Conservation (phyloP, 176 grass and related monocot species). For the Phoenix roebelenii region DNA sequence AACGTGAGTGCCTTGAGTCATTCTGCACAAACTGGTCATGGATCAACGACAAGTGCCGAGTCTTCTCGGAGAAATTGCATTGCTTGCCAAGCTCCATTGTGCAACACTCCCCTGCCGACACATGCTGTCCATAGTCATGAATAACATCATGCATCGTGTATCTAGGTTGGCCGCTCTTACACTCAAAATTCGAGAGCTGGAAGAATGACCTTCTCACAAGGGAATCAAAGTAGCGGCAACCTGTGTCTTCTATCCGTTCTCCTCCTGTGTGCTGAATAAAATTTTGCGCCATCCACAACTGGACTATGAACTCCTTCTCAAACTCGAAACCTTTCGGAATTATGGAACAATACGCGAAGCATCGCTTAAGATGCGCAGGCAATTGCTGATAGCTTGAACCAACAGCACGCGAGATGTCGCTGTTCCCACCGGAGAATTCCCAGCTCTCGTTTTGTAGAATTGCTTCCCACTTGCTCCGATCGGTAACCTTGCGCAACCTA, state of each 20-base stretch:
- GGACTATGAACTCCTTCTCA: constrained; percentile 32
- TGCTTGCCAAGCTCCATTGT: constrained; percentile 4
- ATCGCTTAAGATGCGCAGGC: constrained; percentile 29
- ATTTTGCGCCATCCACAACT: constrained; percentile 43
- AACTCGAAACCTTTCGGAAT: constrained; percentile 19
- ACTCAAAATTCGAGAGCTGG: not conserved
- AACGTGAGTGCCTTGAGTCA: not conserved
- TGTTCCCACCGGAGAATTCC: not conserved
- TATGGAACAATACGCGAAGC: constrained; percentile 40
- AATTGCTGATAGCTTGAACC: constrained; percentile 25
- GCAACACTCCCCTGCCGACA: constrained; percentile 21
- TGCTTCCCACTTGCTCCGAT: constrained; percentile 25
- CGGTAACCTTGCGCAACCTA: constrained; percentile 7
- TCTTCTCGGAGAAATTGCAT: not conserved
- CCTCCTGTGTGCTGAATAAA: constrained; percentile 4
- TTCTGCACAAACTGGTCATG: too few species aligned
- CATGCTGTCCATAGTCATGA: not conserved
- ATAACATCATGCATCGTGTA: constrained; percentile 23
- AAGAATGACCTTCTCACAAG: constrained; percentile 24
- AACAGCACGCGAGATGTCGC: not conserved
- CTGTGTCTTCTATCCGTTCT: constrained; percentile 12
- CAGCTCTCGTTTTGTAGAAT: not conserved
- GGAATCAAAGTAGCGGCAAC: constrained; percentile 16
- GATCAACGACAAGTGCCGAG: constrained; percentile 25
- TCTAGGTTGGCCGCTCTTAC: not conserved